Evolutionary conservation across 2,329 filamentous ascomycete species (phyloP).

Genomic region (Ciborinia camelliae): DNA sequence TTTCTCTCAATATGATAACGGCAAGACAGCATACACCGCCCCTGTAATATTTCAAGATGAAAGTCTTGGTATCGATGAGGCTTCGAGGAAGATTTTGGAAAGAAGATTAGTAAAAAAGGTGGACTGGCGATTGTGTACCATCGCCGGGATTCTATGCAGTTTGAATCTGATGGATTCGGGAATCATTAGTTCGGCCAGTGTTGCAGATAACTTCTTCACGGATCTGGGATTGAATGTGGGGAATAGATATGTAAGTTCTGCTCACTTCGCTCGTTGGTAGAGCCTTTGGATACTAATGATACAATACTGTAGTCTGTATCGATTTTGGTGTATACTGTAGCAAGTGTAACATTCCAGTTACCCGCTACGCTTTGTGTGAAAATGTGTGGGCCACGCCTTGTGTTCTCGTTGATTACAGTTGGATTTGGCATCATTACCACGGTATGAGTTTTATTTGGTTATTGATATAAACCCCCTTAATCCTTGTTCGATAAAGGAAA

Average conservation of each 20-base stretch:
- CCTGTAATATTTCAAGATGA: neutral
- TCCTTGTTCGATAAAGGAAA: neutral
- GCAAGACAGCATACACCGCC: neutral
- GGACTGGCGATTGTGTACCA: slow-evolving; percentile 65
- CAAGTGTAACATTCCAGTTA: slow-evolving; percentile 64
- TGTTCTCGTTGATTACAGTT: slow-evolving; percentile 58
- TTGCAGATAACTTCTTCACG: slow-evolving; percentile 47
- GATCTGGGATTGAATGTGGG: slow-evolving; percentile 60
- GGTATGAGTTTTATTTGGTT: slow-evolving; percentile 22
- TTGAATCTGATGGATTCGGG: slow-evolving; percentile 68
- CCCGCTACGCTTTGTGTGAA: slow-evolving; percentile 66
- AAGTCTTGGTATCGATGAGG: neutral
- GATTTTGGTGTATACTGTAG: slow-evolving; percentile 71
- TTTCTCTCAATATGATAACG: neutral
- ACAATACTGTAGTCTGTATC: slow-evolving; percentile 48
- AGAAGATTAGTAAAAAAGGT: slow-evolving; percentile 57
- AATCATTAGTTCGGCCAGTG: slow-evolving; percentile 66
- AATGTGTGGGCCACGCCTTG: slow-evolving; percentile 59
- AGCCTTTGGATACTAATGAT: neutral
- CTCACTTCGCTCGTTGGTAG: neutral
- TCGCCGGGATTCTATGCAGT: slow-evolving; percentile 67
- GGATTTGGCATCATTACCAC: slow-evolving; percentile 63
- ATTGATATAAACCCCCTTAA: neutral
- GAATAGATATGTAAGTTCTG: slow-evolving; percentile 52
- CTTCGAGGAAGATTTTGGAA: slow-evolving; percentile 31